These are phyloP conservation scores for Stephanodiscus triporus DNA, from an alignment of 108 stramenopile species.

Conservation along the genomic window DNA sequence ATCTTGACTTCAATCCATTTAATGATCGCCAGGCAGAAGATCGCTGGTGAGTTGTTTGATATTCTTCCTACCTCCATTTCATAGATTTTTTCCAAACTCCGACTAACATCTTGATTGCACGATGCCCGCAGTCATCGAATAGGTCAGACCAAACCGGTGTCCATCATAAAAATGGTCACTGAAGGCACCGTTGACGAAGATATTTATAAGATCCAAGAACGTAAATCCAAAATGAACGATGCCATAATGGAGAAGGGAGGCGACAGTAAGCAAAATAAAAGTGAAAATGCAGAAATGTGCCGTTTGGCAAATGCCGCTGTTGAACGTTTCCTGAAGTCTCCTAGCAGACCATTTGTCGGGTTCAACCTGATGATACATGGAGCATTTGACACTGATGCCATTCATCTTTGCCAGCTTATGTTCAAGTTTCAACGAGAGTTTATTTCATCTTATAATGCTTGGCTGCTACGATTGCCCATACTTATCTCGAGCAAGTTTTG, in stretches of 20 bases:
- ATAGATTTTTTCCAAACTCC: background rate
- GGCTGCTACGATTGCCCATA: too few species aligned
- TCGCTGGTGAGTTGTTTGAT: slow-evolving; percentile 18
- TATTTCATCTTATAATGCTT: too few species aligned
- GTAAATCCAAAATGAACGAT: slow-evolving; percentile 77
- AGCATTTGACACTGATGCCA: background rate
- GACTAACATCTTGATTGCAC: too few species aligned
- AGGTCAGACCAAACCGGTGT: slow-evolving; percentile 79
- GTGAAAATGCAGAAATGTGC: slow-evolving; percentile 45
- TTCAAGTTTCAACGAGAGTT: too few species aligned
- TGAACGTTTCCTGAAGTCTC: slow-evolving; percentile 40
- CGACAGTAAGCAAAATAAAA: slow-evolving; percentile 44
- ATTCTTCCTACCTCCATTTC: background rate
- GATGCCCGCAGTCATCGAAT: slow-evolving; percentile 52
- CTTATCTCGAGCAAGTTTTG: too few species aligned
- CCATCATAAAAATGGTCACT: slow-evolving; percentile 77
- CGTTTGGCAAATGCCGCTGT: slow-evolving; percentile 35
- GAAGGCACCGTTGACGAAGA: slow-evolving; percentile 76
- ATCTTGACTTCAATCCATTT: slow-evolving; percentile 97
- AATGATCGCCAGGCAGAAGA: slow-evolving; percentile 97
- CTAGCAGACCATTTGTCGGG: background rate
- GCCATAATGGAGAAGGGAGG: slow-evolving; percentile 66
- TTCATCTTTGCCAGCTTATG: background rate
- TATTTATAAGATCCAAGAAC: slow-evolving; percentile 84
- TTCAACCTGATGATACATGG: background rate